Percentiles rank a stretch among this genome's conserved stretches.
phyloP scores from a whole-genome alignment of 1,284 basidiomycete species.

The Trichosporon ovoides region DNA sequence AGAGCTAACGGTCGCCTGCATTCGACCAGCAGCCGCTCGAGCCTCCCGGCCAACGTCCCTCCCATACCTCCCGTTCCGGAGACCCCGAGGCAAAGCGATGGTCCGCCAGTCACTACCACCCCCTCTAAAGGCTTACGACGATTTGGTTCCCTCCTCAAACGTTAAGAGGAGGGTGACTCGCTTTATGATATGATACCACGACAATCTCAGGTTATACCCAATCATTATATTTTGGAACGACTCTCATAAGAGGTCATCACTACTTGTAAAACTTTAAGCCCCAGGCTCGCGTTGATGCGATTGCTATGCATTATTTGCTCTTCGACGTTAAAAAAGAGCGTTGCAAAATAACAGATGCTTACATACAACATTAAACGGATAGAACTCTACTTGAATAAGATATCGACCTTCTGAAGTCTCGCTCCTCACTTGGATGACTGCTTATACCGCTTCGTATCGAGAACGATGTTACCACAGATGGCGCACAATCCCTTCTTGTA shows the following conservation, averaged over 20 bases:
- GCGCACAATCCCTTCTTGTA: constrained; percentile 50
- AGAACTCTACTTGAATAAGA: too few species aligned
- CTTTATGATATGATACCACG: background rate
- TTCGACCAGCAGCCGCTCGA: background rate
- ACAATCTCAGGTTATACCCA: constrained; percentile 1
- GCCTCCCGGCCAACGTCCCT: background rate
- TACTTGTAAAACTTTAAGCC: background rate
- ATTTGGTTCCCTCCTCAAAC: background rate
- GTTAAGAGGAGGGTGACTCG: background rate
- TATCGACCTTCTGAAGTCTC: too few species aligned
- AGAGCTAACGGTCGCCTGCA: background rate
- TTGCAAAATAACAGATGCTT: background rate
- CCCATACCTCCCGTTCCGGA: background rate
- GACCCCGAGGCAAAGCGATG: background rate
- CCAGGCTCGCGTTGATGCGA: constrained; percentile 1
- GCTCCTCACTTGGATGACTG: constrained; percentile 39
- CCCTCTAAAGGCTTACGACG: background rate
- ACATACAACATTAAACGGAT: background rate
- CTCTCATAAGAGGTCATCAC: background rate
- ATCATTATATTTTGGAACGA: constrained; percentile 2
- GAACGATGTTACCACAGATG: constrained; percentile 46
- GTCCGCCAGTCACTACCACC: background rate
- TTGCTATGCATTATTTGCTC: background rate
- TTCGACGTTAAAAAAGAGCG: background rate
- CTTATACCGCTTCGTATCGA: constrained; percentile 44